A percentile compares a stretch with the other conserved stretches of the same genome.
Conservation (phyloP, 2,329 filamentous ascomycete species). For the Daldinia sp. region DNA sequence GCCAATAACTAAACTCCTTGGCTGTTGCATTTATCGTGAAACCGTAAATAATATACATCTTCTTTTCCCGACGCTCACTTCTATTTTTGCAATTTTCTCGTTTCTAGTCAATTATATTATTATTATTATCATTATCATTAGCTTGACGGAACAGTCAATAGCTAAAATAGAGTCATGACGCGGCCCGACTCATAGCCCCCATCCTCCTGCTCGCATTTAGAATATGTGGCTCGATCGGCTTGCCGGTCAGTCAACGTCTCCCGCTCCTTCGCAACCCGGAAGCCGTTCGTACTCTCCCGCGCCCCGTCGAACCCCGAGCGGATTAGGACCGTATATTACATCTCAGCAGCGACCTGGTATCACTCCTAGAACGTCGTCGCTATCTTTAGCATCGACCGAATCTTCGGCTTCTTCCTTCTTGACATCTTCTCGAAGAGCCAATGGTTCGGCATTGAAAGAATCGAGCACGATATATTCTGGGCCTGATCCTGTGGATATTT, state of each 20-base stretch:
- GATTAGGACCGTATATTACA: constrained; percentile 72
- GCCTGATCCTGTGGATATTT: constrained; percentile 74
- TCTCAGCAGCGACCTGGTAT: constrained; percentile 71
- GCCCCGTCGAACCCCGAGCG: constrained; percentile 71
- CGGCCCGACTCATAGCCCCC: constrained; percentile 22
- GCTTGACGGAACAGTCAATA: constrained; percentile 4
- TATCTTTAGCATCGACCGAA: constrained; percentile 78
- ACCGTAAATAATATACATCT: constrained; percentile 9
- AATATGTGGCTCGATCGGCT: constrained; percentile 92
- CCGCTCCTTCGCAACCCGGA: constrained; percentile 60
- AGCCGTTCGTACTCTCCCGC: constrained; percentile 77
- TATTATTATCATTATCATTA: neutral
- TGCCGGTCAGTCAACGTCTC: constrained; percentile 72
- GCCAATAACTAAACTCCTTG: constrained; percentile 2
- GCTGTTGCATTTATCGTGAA: neutral
- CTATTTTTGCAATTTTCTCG: neutral
- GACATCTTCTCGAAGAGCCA: constrained; percentile 67
- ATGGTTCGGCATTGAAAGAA: constrained; percentile 74
- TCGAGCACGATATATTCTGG: constrained; percentile 60
- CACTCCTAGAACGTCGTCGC: constrained; percentile 74
- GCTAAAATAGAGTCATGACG: constrained; percentile 31
- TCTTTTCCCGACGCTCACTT: neutral
- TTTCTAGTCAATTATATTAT: neutral
- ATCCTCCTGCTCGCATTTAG: constrained; percentile 32
- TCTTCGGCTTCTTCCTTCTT: constrained; percentile 79